Evolutionary conservation across 1,284 basidiomycete genomes (phyloP).

Genomic region (Sanghuangporus weigelae): DNA sequence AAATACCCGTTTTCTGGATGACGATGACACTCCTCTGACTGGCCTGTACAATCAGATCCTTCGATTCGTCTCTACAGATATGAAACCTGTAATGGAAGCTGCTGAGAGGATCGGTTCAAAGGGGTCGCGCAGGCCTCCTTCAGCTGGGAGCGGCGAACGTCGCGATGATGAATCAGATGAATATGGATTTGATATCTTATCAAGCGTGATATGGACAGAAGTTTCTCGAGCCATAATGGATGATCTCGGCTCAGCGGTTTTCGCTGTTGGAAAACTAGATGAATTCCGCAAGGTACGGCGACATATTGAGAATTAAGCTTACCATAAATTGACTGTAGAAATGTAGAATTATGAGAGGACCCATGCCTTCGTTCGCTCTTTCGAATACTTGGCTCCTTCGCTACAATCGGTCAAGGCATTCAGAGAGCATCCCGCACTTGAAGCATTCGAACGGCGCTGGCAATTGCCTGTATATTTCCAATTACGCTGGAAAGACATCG

Average conservation of each 20-base stretch:
- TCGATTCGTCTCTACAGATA: slow-evolving; percentile 70
- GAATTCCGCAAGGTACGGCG: slow-evolving; percentile 76
- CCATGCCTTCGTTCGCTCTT: slow-evolving; percentile 76
- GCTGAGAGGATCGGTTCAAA: slow-evolving; percentile 55
- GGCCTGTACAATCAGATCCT: slow-evolving; percentile 78
- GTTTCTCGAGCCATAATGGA: slow-evolving; percentile 75
- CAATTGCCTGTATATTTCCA: slow-evolving; percentile 97
- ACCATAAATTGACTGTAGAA: not conserved
- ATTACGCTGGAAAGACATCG: slow-evolving; percentile 94
- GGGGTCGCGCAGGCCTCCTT: not conserved
- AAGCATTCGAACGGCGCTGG: slow-evolving; percentile 81
- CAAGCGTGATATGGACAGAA: slow-evolving; percentile 86
- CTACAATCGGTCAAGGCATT: slow-evolving; percentile 62
- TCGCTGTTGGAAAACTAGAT: slow-evolving; percentile 85
- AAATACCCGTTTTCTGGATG: slow-evolving; percentile 50
- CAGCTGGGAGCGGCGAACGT: not conserved
- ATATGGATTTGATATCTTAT: slow-evolving; percentile 73
- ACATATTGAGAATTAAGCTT: not conserved
- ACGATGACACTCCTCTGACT: slow-evolving; percentile 60
- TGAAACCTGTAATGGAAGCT: slow-evolving; percentile 69
- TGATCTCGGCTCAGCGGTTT: slow-evolving; percentile 78
- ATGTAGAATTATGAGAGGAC: slow-evolving; percentile 77
- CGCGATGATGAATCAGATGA: slow-evolving; percentile 17
- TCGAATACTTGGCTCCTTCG: slow-evolving; percentile 82
- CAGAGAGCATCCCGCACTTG: slow-evolving; percentile 67